These are phyloP conservation scores for Penicillium capsulatum DNA, from an alignment of 2,329 filamentous ascomycete genomes.

Conservation along the genomic window DNA sequence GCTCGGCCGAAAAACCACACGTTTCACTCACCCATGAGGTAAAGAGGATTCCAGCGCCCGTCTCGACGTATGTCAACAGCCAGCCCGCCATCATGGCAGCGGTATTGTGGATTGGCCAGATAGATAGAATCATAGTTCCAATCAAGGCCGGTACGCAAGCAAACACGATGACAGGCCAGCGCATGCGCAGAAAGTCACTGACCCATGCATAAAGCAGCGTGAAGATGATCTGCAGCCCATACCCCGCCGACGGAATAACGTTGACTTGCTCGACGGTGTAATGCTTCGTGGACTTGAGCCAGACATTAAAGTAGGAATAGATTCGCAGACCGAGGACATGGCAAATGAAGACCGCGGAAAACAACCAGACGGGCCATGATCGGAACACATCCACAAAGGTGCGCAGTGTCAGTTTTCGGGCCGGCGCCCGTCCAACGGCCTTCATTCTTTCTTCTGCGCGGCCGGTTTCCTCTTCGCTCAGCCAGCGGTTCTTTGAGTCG, in stretches of 20 bases:
- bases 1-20: conserved; percentile 46
- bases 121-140: conserved; percentile 10
- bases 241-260: conserved; percentile 47
- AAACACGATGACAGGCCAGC: conserved; percentile 58
- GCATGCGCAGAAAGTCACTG: conserved; percentile 53
- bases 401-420: conserved; percentile 2
- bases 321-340: conserved; percentile 33
- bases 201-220: conserved; percentile 58
- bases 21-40: conserved; percentile 48
- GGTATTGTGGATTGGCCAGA: conserved; percentile 9
- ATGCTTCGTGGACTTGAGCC: conserved; percentile 42
- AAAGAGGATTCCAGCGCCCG: conserved; percentile 9
- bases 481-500: conserved; percentile 1
- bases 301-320: conserved; percentile 36
- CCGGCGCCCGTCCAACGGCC: conserved; percentile 5
- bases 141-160: conserved; percentile 29
- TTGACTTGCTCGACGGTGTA: conserved; percentile 53
- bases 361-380: conserved; percentile 17
- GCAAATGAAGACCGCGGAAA: conserved; percentile 43
- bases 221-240: conserved; percentile 50
- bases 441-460: conserved; percentile 6
- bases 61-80: conserved; percentile 13
- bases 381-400: conserved; percentile 7
- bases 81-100: conserved; percentile 14
- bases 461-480: conserved; percentile 9